phyloP scores from a whole-genome alignment of 1,284 basidiomycete genomes.

The Fomitopsis palustris region DNA sequence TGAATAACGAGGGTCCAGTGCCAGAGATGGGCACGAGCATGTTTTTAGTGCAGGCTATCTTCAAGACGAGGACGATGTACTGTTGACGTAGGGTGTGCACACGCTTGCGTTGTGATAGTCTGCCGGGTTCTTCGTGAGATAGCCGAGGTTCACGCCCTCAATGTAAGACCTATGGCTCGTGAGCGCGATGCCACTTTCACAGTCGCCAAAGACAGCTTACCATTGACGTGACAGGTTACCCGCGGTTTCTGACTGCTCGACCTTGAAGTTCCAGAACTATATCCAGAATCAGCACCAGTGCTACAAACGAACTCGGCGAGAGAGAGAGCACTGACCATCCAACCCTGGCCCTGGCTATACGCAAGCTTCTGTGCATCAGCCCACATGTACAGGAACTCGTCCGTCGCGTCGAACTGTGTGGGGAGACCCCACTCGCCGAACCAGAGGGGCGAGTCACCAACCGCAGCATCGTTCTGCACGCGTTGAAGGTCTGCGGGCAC shows the following conservation, averaged over 20 bases:
- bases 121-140: constrained; percentile 61
- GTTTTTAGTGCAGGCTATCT: not conserved
- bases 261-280: constrained; percentile 78
- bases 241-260: constrained; percentile 51
- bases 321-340: constrained; percentile 50
- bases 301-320: no score
- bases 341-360: constrained; percentile 61
- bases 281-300: no score
- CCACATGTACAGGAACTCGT: constrained; percentile 64
- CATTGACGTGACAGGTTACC: constrained; percentile 54
- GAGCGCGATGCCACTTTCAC: not conserved
- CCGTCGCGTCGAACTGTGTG: constrained; percentile 62
- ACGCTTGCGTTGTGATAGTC: constrained; percentile 53
- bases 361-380: constrained; percentile 77
- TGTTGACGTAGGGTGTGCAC: constrained; percentile 45
- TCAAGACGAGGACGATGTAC: not conserved
- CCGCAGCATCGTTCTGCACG: constrained; percentile 42
- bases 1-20: no score
- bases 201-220: constrained; percentile 26
- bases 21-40: not conserved
- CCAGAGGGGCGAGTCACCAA: constrained; percentile 47
- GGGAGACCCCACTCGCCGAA: constrained; percentile 69
- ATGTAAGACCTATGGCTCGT: constrained; percentile 58
- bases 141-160: constrained; percentile 56
- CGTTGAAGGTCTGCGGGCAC: constrained; percentile 45